Evolutionary conservation across 768 basidiomycete genomes (phyloP), one percentile per base, ranked within the genome.

Genomic region (Mycena polygramma): DNA sequence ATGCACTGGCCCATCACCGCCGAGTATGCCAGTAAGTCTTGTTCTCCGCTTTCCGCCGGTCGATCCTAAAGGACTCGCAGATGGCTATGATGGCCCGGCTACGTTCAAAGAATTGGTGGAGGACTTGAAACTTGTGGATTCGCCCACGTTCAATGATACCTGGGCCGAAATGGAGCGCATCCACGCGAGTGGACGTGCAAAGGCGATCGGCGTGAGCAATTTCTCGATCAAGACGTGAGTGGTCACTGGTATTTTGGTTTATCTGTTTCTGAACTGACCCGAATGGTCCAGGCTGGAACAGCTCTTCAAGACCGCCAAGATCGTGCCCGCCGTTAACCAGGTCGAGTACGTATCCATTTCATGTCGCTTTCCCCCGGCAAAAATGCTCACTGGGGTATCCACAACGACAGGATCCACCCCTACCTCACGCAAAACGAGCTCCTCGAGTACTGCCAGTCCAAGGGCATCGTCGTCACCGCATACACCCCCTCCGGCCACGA

Each of bases 151-250:
- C 74, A 83, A 81, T 52, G 80, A 89, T 24, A 79, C 83, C 1
- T 89, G 88, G 87, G 83, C 83, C 0, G 82, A 84, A 51, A 80
- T 90, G 72, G 89, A 90, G 77, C 84, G 86, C 57, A 71, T 89
- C 8, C 79, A 85, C 37, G 80, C 80, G 24, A 83, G 81, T 17
- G 86, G 86, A 0, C 85, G 83, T 71, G 86, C 82, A 14, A 84
- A 77, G 60, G 84, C 87, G 3, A 87, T 90, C 70, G 89, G 89
- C 0, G 88, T 91, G 58, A 87, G 87, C 76, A 91, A 91, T 75
- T 90, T 90, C 75, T 88, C 87, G 8, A 79, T 88, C 67, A 87
- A 89, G 73, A 89, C 82, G 87, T 88, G 60, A 19, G 83, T 76
- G 8, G 24, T 19, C 7, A 7, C 51, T 22, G 9, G 37, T 45